phyloP scores from a whole-genome alignment of 176 grass and related monocot genomes.

The Cenchrus fungigraminus region DNA sequence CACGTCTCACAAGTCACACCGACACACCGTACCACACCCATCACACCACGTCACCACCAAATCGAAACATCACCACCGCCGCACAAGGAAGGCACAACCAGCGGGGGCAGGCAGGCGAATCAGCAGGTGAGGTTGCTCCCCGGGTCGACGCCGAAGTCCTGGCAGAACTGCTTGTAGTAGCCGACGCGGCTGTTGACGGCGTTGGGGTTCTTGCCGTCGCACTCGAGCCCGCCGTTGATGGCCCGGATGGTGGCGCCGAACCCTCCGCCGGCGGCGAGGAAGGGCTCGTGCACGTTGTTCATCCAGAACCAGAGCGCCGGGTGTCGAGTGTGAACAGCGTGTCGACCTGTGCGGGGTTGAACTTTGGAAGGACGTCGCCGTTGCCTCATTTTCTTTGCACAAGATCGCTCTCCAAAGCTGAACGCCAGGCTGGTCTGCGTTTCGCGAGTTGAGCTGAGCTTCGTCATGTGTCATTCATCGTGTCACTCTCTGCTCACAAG shows the following conservation, averaged over 20 bases:
- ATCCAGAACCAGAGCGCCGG: conserved; percentile 86
- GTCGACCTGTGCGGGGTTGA: background rate
- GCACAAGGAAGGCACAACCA: too few relatives aligned
- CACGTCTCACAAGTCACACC: background rate
- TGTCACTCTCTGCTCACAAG: too few relatives aligned
- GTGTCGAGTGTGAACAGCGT: background rate
- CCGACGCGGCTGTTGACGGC: conserved; percentile 57
- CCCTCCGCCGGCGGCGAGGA: conserved; percentile 53
- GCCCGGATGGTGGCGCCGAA: conserved; percentile 69
- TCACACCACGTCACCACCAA: background rate
- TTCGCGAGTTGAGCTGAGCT: background rate
- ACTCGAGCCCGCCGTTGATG: conserved; percentile 72
- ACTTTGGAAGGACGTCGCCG: background rate
- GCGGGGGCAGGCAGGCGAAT: background rate
- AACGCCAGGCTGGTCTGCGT: background rate
- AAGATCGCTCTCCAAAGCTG: too few relatives aligned
- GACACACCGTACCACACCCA: background rate
- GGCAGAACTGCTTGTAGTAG: conserved; percentile 79
- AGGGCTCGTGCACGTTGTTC: conserved; percentile 49
- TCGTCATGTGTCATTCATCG: too few relatives aligned
- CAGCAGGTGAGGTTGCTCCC: conserved; percentile 79
- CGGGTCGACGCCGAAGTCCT: conserved; percentile 76
- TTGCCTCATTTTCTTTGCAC: background rate
- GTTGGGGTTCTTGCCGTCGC: conserved; percentile 59
- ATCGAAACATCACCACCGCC: background rate